Base-by-base conservation (phyloP, 768 basidiomycete species). In the Zangia roseola region DNA sequence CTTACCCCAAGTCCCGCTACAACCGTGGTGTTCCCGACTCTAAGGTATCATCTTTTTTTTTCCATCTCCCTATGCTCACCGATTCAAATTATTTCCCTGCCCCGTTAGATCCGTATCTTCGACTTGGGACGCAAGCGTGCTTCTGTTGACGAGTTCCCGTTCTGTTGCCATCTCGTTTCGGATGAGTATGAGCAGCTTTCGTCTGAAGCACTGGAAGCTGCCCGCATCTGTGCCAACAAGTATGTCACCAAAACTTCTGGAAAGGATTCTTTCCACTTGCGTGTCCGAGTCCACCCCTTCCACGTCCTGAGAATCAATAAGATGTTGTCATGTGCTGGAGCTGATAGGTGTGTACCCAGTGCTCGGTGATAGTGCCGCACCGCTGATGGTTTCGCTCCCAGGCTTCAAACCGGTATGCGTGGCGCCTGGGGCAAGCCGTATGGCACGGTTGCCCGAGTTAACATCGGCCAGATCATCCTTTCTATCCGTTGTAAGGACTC, bases 251-350 rank as follows among this genome's bases (percentile, higher is more conserved):
- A 99, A 84, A 92, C 90, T 4, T 84, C 88, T 25, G 95, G 97
- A 65, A 98, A 98, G 78, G 95, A 99, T 63, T 91, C 94, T 5
- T 98, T 99, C 94, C 95, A 99, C 71, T 70, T 98, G 71, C 84
- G 95, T 59, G 92, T 99, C 61, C 89, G 94, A 53, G 91, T 91
- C 50, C 95, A 99, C 77, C 97, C 95, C 36, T 97, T 88, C 91
- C 97, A 99, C 70, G 92, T 98, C 63, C 73, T 99, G 75, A 89
- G 97, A 56, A 97, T 97, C 85, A 97, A 98, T 89, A 98, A 99
- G 86, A 98, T 97, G 91, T 89, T 98, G 80, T 90, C 87, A 50
- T 98, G 97, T 70, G 97, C 97, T 61, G 95, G 97, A 61, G 94
- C 97, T 63, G 97, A 99, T 92, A 79, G 91, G 91, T 88, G 19